phyloP scores from a whole-genome alignment of 306 rosid species.

The Cicer yamashitae region DNA sequence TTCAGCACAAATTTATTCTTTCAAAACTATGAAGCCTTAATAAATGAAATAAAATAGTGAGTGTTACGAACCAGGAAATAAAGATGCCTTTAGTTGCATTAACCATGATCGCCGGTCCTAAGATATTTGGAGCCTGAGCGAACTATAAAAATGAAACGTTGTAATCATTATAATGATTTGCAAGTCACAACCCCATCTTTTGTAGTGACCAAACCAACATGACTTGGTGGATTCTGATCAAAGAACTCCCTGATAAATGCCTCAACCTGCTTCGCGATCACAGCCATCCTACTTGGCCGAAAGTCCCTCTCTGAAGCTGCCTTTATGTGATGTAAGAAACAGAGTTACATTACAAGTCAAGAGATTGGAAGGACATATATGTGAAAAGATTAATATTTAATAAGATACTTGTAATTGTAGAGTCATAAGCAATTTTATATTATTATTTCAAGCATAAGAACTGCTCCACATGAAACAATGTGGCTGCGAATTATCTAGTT shows the following conservation, averaged over 20 bases:
- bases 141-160: too few species aligned
- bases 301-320: slow-evolving; percentile 91
- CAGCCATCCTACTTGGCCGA: slow-evolving; percentile 88
- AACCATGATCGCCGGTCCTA: too few species aligned
- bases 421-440: slow-evolving; percentile 4
- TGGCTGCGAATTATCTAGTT: slow-evolving; percentile 15
- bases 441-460: slow-evolving; percentile 24
- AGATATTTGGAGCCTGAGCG: too few species aligned
- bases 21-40: too few species aligned
- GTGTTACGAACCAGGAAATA: too few species aligned
- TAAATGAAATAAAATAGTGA: too few species aligned
- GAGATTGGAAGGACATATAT: slow-evolving; percentile 15
- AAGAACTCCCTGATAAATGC: slow-evolving; percentile 87
- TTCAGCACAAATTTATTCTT: too few species aligned
- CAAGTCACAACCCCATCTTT: slow-evolving; percentile 92
- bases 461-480: slow-evolving; percentile 21
- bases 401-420: slow-evolving; percentile 20
- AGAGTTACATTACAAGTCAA: slow-evolving; percentile 32
- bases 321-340: slow-evolving; percentile 57
- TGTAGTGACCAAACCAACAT: slow-evolving; percentile 77
- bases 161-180: too few species aligned
- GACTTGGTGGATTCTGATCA: slow-evolving; percentile 97
- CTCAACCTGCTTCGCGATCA: slow-evolving; percentile 80
- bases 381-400: slow-evolving; percentile 27
- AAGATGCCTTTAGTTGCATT: too few species aligned